Base-by-base conservation (phyloP, 2,329 filamentous ascomycete genomes). In the Dothideomycetes sp. region DNA sequence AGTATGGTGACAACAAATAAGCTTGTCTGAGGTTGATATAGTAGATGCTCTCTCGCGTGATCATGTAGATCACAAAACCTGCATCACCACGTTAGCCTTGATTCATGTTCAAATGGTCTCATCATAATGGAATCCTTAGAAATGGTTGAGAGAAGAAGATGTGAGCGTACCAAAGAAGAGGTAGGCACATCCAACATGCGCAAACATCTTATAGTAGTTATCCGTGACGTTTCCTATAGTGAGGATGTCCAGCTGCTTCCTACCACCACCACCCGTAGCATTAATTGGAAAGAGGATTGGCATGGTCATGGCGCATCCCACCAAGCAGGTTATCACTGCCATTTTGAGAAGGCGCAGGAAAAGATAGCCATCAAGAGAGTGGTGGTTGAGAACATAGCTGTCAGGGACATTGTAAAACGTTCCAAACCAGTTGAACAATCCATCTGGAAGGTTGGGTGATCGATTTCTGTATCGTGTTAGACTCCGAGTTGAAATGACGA, bases 11-110 rank as follows among this genome's bases (percentile, higher is more conserved):
- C 41, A 93, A 74, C 28, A 93, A 76, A 64, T 93, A 95, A 0
- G 89, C 89, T 64, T 96, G 89, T 48, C 88, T 83, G 37, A 96
- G 65, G 55, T 93, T 94, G 67, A 95, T 82, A 63, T 85, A 94
- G 71, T 81, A 94, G 52, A 96, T 82, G 57, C 78, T 80, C 62
- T 96, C 89, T 44, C 89, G 76, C 42, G 87, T 82, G 47, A 96
- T 77, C 55, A 85, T 80, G 63, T 84, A 91, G 60, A 96, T 81
- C 49, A 96, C 72, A 57, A 96, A 96, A 32, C 76, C 64, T 39
- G 13, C 2, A 10, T 67, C 5, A 1, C 11, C 1, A 22, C 20
- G 15, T 28, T 11, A 42, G 38, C n/a, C 23, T 7, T 10, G 16
- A 10, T 18, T 28, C 18, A 15, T 32, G 19, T 20, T 7, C 8